Base-by-base conservation (phyloP, 2,329 filamentous ascomycete species). In the Cytospora chrysosperma region DNA sequence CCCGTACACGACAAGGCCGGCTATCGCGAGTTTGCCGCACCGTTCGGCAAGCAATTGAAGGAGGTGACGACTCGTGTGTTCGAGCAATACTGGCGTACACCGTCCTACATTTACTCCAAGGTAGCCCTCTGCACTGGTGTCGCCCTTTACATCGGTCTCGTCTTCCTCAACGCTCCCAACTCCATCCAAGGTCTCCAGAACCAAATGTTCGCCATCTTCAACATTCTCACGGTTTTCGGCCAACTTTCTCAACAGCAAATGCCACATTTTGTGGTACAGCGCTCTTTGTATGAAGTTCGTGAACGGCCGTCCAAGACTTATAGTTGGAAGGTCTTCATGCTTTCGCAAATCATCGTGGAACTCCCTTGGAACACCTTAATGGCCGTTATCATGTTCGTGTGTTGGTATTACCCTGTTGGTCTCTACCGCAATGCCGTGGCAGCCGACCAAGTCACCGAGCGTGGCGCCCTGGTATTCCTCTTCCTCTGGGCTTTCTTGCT, bases 31-130 rank as follows among this genome's bases (percentile, higher is more conserved):
- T 93, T 92, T 65, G 90, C 90, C 2, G 88, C 89, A 49, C 85
- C 89, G 0, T 89, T 92, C 70, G 68, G 67, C 9, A 72, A 77
- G 15, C 90, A 93, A 71, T 75, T 91, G 24, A 76, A 73, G 49
- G 79, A 87, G 67, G 87, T 88, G 40, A 81, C 82, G 21, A 69
- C 78, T 28, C 86, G 89, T 69, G 85, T 90, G 15, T 89, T 89
- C 75, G 79, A 88, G 68, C 88, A 91, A 72, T 90, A 90, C 78
- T 91, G 88, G 88, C 84, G 89, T 54, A 89, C 84, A 1, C 88
- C 88, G 0, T 80, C 83, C 3, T 91, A 91, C 75, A 88, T 91
- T 70, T 91, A 88, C 76, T 85, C 87, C 63, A 92, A 92, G 76
- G 70, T 79, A 0, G 76, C 79, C 4, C 83, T 91, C 50, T 87